Base-by-base conservation (phyloP, 768 basidiomycete species). In the Podaxis rugospora region DNA sequence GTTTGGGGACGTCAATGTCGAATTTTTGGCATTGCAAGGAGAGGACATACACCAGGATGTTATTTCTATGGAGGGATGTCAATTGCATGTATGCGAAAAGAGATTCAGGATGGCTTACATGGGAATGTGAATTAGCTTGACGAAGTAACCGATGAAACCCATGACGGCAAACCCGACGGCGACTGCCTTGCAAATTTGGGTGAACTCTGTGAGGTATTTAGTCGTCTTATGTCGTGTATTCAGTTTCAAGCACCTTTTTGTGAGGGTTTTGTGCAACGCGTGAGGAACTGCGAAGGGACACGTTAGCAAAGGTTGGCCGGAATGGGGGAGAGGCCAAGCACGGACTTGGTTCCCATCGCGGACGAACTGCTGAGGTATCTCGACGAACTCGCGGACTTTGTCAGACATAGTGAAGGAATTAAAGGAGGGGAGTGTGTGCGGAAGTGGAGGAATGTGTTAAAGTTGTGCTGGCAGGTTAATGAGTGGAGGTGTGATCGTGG, bases 81-180 rank as follows among this genome's bases (percentile, higher is more conserved):
- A 57, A 35, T 51, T 46, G 42, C n/a, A 54, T 7, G 49, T 49
- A 11, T 53, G n/a, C 21, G 16, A 51, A 14, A 35, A 46, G 32
- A 54, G 40, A 56, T 7, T 14, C 16, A 18, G 25, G 28, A 40
- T 56, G 16, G 86, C 95, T 78, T 67, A 96, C 95, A 97, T 96
- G 68, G 95, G 95, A 75, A 96, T 97, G 76, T 98, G 95, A 68
- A 98, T 95, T 66, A 98, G 87, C 76, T 98, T 98, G 66, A 97
- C 95, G 71, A 98, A 90, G 80, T 96, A 99, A 14, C 97, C 97
- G 73, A 99, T 95, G 83, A 98, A 96, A 14, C 97, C 97, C 95
- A 98, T 98, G 66, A 99, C 92, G 54, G 89, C 93, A 70, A 99
- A 99, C 13, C 97, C 97, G 63, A 98, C 88, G 1, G 95, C 95